Evolutionary conservation across 1,139 yeast genomes (phyloP).

Genomic region (Pichia norvegensis): DNA sequence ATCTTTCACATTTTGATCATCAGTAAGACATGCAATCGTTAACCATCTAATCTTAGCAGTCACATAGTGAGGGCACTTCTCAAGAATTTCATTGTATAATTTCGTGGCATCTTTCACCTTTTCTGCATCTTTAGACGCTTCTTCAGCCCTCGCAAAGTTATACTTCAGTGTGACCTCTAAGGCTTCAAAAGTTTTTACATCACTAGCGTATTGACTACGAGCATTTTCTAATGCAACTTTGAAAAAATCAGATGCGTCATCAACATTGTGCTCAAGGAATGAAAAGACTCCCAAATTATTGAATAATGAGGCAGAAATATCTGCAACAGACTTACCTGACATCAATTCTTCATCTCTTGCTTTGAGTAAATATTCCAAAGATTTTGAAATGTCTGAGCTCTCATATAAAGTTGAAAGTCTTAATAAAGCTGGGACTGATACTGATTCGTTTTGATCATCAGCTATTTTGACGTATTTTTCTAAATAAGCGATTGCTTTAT

Average conservation of each 20-base stretch:
- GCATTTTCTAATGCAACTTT: slow-evolving; percentile 21
- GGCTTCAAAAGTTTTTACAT: slow-evolving; percentile 21
- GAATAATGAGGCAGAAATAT: slow-evolving; percentile 59
- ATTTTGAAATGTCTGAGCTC: slow-evolving; percentile 47
- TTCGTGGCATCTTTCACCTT: slow-evolving; percentile 37
- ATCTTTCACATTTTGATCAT: slow-evolving; percentile 35
- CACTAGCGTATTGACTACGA: slow-evolving; percentile 24
- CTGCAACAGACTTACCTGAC: slow-evolving; percentile 34
- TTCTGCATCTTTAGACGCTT: slow-evolving; percentile 31
- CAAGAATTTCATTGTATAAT: slow-evolving; percentile 49
- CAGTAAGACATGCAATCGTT: slow-evolving; percentile 34
- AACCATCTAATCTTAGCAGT: slow-evolving; percentile 71
- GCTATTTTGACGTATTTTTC: slow-evolving; percentile 68
- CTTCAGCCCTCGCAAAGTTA: slow-evolving; percentile 59
- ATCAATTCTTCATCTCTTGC: slow-evolving; percentile 43
- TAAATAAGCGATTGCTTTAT: slow-evolving; percentile 55
- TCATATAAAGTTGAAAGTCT: slow-evolving; percentile 65
- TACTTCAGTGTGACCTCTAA: slow-evolving; percentile 45
- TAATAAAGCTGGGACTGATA: slow-evolving; percentile 61
- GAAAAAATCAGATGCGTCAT: slow-evolving; percentile 22
- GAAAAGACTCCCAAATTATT: slow-evolving; percentile 86
- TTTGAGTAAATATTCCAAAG: slow-evolving; percentile 48
- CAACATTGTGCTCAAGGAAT: slow-evolving; percentile 42
- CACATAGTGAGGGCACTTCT: slow-evolving; percentile 59
- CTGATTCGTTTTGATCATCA: slow-evolving; percentile 50